Conservation (phyloP, 2,329 filamentous ascomycete genomes). For the Pestalotiopsis sp. region DNA sequence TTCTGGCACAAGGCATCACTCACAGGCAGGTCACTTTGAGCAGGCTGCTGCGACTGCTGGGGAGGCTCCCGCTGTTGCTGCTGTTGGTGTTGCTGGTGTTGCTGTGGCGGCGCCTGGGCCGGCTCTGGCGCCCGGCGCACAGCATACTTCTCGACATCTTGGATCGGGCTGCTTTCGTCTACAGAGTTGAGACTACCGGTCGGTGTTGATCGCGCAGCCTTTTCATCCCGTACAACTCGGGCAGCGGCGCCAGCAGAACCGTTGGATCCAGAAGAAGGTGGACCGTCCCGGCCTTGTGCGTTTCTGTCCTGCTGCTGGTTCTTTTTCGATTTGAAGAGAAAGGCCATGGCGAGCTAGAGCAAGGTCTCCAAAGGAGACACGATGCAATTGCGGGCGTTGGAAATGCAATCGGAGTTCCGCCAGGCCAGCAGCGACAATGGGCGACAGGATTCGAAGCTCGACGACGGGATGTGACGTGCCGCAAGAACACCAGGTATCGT, state of each 20-base stretch:
- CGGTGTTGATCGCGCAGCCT: conserved; percentile 68
- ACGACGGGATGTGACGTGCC: conserved; percentile 7
- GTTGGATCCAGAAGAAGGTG: conserved; percentile 42
- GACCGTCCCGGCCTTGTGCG: conserved; percentile 58
- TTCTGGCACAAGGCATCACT: conserved; percentile 22
- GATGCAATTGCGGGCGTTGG: conserved; percentile 15
- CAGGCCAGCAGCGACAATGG: conserved; percentile 10
- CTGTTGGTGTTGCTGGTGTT: conserved; percentile 31
- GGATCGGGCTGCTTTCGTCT: conserved; percentile 63
- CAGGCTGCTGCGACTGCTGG: conserved; percentile 18
- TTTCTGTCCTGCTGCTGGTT: conserved; percentile 69
- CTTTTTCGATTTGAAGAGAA: conserved; percentile 84
- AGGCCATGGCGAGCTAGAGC: conserved; percentile 66
- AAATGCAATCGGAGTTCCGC: conserved; percentile 7
- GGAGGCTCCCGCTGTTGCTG: conserved; percentile 17
- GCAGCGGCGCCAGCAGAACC: conserved; percentile 52
- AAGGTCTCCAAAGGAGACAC: conserved; percentile 35
- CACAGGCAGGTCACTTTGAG: conserved; percentile 39
- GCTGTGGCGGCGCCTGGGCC: conserved; percentile 47
- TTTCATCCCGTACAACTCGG: conserved; percentile 58
- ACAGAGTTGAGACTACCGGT: conserved; percentile 79
- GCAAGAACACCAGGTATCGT: conserved; percentile 13
- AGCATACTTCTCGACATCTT: conserved; percentile 62
- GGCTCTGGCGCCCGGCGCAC: conserved; percentile 57
- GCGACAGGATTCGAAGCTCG: background rate